Conservation (phyloP, 2,329 filamentous ascomycete genomes). For the Penicillium occitanis region DNA sequence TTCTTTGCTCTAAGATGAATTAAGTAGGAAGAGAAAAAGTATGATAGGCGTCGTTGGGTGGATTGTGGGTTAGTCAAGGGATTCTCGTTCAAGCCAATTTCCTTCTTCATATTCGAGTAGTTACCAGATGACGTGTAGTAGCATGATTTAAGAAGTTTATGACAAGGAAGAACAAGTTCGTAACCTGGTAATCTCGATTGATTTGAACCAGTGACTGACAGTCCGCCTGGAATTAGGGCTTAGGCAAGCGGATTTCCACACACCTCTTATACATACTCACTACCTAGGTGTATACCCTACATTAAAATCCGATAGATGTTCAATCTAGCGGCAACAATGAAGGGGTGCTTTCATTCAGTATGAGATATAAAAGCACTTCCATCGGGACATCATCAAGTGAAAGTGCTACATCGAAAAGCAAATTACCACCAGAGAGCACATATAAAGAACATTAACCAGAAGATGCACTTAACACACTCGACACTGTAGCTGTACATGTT, state of each 20-base stretch:
- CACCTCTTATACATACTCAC: not conserved
- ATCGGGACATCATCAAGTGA: no score
- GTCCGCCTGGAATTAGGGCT: not conserved
- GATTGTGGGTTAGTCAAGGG: not conserved
- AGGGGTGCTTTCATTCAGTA: not conserved
- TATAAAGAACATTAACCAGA: no score
- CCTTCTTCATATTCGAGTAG: not conserved
- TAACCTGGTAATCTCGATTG: not conserved
- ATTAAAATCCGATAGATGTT: not conserved
- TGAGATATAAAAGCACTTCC: no score
- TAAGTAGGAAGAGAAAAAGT: not conserved
- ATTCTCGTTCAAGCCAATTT: not conserved
- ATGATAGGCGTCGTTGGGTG: not conserved
- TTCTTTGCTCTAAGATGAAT: not conserved
- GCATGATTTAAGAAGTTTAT: not conserved
- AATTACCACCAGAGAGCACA: no score
- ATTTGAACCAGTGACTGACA: not conserved
- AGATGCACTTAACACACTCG: no score
- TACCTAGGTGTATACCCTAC: not conserved
- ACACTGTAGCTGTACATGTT: no score
- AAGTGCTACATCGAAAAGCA: no score
- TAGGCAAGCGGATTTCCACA: not conserved
- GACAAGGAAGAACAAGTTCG: not conserved
- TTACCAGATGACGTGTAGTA: not conserved
- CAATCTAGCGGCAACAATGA: not conserved